Evolutionary conservation across 257 asterid species (phyloP).

Genomic region (Nicotiana paniculata): DNA sequence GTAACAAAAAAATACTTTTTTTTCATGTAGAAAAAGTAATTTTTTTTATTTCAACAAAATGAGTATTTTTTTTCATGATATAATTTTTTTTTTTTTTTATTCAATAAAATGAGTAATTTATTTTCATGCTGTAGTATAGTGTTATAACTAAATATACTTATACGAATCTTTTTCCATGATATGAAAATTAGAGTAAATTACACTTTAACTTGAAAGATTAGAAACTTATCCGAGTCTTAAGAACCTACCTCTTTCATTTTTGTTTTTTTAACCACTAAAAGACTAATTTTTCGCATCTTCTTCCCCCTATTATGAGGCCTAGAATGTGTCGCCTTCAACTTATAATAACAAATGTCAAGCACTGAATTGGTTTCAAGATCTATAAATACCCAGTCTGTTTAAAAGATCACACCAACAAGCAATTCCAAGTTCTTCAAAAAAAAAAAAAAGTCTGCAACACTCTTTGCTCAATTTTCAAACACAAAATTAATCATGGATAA

Average conservation of each 20-base stretch:
- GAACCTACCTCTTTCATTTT: neutral
- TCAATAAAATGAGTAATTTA: no score
- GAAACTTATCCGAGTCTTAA: neutral
- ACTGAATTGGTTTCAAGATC: neutral
- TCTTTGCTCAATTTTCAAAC: neutral
- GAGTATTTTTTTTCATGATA: no score
- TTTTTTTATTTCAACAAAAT: no score
- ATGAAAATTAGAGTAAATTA: neutral
- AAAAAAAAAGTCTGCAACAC: neutral
- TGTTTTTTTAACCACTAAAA: neutral
- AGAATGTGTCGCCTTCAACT: neutral
- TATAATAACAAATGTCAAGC: neutral
- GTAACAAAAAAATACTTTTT: no score
- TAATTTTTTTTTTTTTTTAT: no score
- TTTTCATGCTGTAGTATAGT: no score
- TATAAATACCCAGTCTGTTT: neutral
- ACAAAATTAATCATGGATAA: constrained; percentile 8
- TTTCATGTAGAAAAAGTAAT: no score
- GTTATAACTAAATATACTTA: neutral
- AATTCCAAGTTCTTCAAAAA: neutral
- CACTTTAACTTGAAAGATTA: neutral
- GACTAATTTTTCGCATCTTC: neutral
- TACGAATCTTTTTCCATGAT: neutral
- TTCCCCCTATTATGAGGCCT: neutral
- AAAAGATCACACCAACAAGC: neutral